Evolutionary conservation across 2,329 filamentous ascomycete species (phyloP).

Genomic region (Botrytis fabae): DNA sequence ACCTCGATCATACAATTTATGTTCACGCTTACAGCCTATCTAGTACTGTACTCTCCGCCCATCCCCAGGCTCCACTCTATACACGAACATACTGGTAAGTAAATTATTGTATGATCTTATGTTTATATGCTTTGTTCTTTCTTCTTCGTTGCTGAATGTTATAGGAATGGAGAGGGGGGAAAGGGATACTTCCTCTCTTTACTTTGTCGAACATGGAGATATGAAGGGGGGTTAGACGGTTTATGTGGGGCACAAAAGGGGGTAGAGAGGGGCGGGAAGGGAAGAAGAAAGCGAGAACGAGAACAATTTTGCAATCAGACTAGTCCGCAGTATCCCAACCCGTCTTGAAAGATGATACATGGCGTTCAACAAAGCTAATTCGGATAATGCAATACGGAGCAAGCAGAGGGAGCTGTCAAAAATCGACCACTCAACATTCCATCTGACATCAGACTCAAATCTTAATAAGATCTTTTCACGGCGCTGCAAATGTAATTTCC

Average conservation of each 20-base stretch:
- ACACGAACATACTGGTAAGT: not conserved
- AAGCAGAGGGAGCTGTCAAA: not conserved
- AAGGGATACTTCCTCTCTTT: too few species aligned
- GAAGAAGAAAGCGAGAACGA: not conserved
- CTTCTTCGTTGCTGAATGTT: not conserved
- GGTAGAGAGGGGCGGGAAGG: not conserved
- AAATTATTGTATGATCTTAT: rapidly evolving
- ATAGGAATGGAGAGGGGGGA: not conserved
- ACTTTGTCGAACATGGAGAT: too few species aligned
- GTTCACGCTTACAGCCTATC: not conserved
- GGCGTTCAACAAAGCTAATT: not conserved
- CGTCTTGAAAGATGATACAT: not conserved
- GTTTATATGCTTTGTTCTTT: not conserved
- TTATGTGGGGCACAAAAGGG: too few species aligned
- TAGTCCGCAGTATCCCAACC: not conserved
- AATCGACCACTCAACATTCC: not conserved
- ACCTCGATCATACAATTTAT: not conserved
- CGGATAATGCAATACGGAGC: not conserved
- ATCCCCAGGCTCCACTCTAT: not conserved
- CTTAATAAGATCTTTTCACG: not conserved
- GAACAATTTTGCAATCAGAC: not conserved
- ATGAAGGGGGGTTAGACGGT: too few species aligned
- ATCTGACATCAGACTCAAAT: not conserved
- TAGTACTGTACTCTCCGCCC: not conserved
- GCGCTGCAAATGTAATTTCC: not conserved